These are phyloP conservation scores for Aquilaria sinensis DNA, from an alignment of 345 rosid genomes.

Conservation along the genomic window DNA sequence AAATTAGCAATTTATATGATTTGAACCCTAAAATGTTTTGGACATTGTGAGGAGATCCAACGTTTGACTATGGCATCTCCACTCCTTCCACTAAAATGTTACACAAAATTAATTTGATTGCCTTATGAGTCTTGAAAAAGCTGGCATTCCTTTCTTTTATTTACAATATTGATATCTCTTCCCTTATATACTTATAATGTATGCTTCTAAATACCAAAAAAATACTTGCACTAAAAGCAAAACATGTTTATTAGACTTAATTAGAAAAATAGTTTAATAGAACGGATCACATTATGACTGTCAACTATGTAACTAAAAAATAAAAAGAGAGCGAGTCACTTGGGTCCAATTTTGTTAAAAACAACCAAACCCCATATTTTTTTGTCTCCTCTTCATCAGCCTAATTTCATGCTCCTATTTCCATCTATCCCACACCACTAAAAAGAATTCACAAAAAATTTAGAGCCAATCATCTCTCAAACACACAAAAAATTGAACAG, in stretches of 20 bases:
- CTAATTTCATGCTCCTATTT: slow-evolving; percentile 34
- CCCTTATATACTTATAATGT: no score
- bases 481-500: background rate
- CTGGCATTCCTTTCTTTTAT: no score
- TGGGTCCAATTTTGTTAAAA: slow-evolving; percentile 12
- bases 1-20: no score
- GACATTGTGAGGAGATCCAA: no score
- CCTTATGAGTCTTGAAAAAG: no score
- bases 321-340: slow-evolving; percentile 29
- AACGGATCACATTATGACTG: slow-evolving; percentile 8
- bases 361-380: slow-evolving; percentile 15
- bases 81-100: no score
- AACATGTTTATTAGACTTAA: background rate
- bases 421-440: slow-evolving; percentile 20
- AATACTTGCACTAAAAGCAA: no score
- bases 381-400: slow-evolving; percentile 24
- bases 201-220: no score
- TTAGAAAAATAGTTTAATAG: background rate
- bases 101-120: no score
- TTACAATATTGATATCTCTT: no score
- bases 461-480: slow-evolving; percentile 9
- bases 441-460: slow-evolving; percentile 1
- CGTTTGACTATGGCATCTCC: no score
- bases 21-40: no score
- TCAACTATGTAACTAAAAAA: slow-evolving; percentile 7